Conservation (phyloP, 257 asterid genomes). For the Lycium barbarum region DNA sequence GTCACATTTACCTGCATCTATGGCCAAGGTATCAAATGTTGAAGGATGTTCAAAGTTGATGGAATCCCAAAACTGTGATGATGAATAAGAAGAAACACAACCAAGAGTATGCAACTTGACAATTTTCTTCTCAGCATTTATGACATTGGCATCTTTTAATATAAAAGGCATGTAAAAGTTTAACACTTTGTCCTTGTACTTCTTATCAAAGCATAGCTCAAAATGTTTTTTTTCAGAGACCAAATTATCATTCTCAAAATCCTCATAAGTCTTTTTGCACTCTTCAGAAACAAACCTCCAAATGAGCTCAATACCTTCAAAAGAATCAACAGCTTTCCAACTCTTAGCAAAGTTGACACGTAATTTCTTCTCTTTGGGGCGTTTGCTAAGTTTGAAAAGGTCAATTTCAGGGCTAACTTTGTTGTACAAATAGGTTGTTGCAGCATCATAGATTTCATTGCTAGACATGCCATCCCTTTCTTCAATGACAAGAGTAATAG, state of each 20-base stretch:
- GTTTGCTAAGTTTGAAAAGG: conserved; percentile 60
- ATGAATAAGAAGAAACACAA: conserved; percentile 52
- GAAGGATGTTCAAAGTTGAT: conserved; percentile 74
- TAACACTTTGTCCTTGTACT: conserved; percentile 50
- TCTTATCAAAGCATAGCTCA: conserved; percentile 62
- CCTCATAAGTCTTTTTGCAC: conserved; percentile 1
- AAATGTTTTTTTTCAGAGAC: conserved; percentile 49
- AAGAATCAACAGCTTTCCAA: conserved; percentile 48
- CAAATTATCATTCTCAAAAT: conserved; percentile 31
- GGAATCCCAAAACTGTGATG: conserved; percentile 56
- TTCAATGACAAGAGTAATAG: conserved; percentile 63
- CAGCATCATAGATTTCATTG: conserved; percentile 64
- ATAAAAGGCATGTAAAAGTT: conserved; percentile 54
- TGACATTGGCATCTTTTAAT: conserved; percentile 51
- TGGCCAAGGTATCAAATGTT: conserved; percentile 61
- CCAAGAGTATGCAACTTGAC: conserved; percentile 69
- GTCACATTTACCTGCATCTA: conserved; percentile 45
- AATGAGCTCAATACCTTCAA: conserved; percentile 41
- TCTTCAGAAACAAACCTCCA: conserved; percentile 45
- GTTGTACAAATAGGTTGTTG: conserved; percentile 56
- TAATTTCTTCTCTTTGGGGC: conserved; percentile 54
- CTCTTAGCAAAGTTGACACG: conserved; percentile 55
- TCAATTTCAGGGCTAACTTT: conserved; percentile 53
- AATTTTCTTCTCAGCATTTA: conserved; percentile 49
- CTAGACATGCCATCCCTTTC: conserved; percentile 68